Evolutionary conservation across 1,284 basidiomycete genomes (phyloP), one percentile per base, ranked within the genome.

Genomic region (Malassezia vespertilionis): DNA sequence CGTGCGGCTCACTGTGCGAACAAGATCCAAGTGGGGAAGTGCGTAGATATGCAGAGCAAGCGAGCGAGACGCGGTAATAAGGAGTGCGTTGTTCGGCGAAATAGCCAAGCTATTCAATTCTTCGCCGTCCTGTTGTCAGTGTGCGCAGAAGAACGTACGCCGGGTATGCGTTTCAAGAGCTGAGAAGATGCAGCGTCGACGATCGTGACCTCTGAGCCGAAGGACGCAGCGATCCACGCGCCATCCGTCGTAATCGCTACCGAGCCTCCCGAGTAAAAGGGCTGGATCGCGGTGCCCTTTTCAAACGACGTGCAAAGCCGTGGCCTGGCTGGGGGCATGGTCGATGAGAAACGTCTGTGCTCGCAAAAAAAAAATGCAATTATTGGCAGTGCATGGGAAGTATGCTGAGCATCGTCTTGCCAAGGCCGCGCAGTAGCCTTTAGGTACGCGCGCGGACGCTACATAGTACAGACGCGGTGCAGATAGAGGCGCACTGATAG

Each of bases 161-260:
- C 56, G 11, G 53, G 36, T 30, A 63, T 40, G 3, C 36, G 46
- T 37, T 57, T 54, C 35, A 95, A 78, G 50, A 84, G 77, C 33
- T 75, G 72, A 4, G 89, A 88, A 27, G 78, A 80, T 24, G 75
- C 72, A 9, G 89, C 75, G 58, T 91, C 81, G 9, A 88, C 91
- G 40, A 91, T 73, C 15, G 91, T 67, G 1, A 85, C 82, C 54
- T 89, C 82, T 63, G 93, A 86, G 40, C 80, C 82, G 39, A 96
- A 80, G 53, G 87, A 88, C 26, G 87, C 86, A 44, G 90, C 78
- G 23, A 96, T 76, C 70, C 77, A 80, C 38, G 75, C 74, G 34
- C 86, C 89, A 76, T 95, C 86, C 44, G 76, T 73, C 4, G 84
- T 82, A 33, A 88, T 74, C 9, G 86, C 80, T 28, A 89, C 81